Conservation (phyloP, 139 green algal species). For the Tetradesmus obliquus region DNA sequence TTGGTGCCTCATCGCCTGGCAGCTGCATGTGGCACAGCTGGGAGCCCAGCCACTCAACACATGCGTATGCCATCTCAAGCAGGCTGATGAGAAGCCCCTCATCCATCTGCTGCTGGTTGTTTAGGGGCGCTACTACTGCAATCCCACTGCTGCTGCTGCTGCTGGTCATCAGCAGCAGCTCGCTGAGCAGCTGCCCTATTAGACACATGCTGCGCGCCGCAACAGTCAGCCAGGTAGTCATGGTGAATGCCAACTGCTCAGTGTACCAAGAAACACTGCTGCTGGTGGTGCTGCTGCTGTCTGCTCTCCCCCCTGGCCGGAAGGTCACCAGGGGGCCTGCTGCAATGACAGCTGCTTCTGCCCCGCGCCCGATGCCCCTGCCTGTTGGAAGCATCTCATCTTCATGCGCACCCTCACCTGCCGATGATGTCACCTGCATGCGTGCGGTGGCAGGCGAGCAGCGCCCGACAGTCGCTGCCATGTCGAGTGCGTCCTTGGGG, state of each 20-base stretch:
- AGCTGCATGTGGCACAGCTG: not conserved
- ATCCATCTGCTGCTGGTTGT: not conserved
- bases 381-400: not conserved
- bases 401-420: not conserved
- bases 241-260: too few species aligned
- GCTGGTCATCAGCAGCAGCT: slow-evolving; percentile 7
- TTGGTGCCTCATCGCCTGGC: not conserved
- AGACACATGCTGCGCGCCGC: too few species aligned
- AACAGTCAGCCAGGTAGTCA: too few species aligned
- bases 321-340: too few species aligned
- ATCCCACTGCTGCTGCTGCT: not conserved
- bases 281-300: too few species aligned
- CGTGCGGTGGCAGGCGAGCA: too few species aligned
- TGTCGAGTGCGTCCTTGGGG: not conserved
- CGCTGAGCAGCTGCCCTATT: not conserved
- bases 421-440: not conserved
- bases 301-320: too few species aligned
- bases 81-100: not conserved
- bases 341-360: not conserved
- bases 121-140: not conserved
- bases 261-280: too few species aligned
- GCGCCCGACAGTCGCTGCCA: too few species aligned
- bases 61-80: not conserved
- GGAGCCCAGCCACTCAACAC: too few species aligned
- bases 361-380: not conserved